phyloP scores from a whole-genome alignment of 805 yeast species.

The Cyberlindnera misumaiensis region DNA sequence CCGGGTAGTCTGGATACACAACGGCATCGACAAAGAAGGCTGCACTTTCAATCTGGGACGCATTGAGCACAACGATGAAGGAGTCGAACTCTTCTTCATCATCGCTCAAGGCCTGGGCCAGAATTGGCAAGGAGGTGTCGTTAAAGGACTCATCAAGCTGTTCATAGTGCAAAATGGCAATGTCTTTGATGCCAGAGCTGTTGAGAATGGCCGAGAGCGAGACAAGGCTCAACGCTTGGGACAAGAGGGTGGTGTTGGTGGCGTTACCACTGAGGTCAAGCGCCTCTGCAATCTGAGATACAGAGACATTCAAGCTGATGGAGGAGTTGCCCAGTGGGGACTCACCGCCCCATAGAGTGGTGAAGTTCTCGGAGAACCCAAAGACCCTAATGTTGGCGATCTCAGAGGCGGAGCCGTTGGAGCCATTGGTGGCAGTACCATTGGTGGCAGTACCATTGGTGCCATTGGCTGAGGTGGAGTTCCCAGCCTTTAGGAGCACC shows the following conservation, averaged over 20 bases:
- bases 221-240: background rate
- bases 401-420: background rate
- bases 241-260: background rate
- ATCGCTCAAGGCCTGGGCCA: slow-evolving; percentile 30
- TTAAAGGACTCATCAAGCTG: slow-evolving; percentile 27
- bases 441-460: background rate
- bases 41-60: slow-evolving; percentile 44
- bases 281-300: background rate
- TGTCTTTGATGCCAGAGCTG: slow-evolving; percentile 1
- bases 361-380: slow-evolving; percentile 12
- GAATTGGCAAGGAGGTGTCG: slow-evolving; percentile 20
- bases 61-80: slow-evolving; percentile 42
- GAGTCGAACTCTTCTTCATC: slow-evolving; percentile 32
- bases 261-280: background rate
- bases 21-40: slow-evolving; percentile 41
- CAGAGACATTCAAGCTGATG: background rate
- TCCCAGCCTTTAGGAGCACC: too few relatives aligned
- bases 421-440: background rate
- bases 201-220: slow-evolving; percentile 7
- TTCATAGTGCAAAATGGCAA: slow-evolving; percentile 30
- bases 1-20: slow-evolving; percentile 30
- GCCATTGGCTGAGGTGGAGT: background rate
- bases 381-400: slow-evolving; percentile 7
- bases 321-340: background rate
- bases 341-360: slow-evolving; percentile 7